phyloP scores from a whole-genome alignment of 2,329 filamentous ascomycete genomes.

The Orbilia oligospora region DNA sequence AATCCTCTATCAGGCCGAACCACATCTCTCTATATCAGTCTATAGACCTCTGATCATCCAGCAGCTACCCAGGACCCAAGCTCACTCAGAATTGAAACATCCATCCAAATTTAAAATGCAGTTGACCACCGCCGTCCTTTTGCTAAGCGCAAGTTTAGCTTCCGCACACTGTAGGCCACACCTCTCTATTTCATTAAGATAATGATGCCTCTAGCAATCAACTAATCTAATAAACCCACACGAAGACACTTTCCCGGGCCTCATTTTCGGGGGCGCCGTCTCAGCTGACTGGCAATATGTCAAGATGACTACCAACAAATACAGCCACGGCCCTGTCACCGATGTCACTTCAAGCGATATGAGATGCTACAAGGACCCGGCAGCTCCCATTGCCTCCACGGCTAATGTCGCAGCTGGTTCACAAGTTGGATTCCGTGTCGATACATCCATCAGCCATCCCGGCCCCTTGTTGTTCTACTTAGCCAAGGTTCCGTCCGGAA shows the following conservation, averaged over 20 bases:
- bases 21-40: neutral
- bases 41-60: neutral
- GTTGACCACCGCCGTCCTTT: conserved; percentile 31
- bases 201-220: neutral
- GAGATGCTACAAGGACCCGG: conserved; percentile 69
- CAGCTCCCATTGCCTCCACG: conserved; percentile 66
- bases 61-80: no score
- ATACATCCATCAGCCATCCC: conserved; percentile 67
- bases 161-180: conserved; percentile 49
- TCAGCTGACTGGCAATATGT: conserved; percentile 70
- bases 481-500: conserved; percentile 65
- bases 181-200: neutral
- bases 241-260: conserved; percentile 66
- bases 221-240: neutral
- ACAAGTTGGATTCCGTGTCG: conserved; percentile 63
- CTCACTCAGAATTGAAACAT: neutral
- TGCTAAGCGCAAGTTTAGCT: conserved; percentile 46
- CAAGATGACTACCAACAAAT: conserved; percentile 67
- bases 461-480: conserved; percentile 69
- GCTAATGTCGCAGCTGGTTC: conserved; percentile 67
- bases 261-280: conserved; percentile 69
- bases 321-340: conserved; percentile 67
- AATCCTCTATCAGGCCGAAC: neutral
- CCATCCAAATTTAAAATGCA: conserved; percentile 35
- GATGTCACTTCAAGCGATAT: conserved; percentile 67